Base-by-base conservation (phyloP, 2,329 filamentous ascomycete species). In the Zasmidium cellare region DNA sequence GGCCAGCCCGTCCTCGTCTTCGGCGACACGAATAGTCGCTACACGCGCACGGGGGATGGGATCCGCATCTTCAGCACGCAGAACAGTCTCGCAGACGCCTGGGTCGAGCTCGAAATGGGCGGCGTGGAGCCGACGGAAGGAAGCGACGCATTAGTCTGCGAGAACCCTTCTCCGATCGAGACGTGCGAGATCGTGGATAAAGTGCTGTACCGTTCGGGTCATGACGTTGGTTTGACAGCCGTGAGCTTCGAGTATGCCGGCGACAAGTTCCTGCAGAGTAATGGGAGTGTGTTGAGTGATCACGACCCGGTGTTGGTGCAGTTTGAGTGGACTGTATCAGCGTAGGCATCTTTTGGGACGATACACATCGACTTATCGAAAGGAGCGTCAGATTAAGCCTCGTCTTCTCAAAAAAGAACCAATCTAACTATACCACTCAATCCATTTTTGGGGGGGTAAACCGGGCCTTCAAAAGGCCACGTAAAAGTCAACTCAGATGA, bases 151-250 rank as follows among this genome's bases (percentile, higher is more conserved):
- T 23, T 44, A 9, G 31, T 44, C 20, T 89, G 87, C 72, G 71
- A 72, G 18, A 87, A 86, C 64, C 86, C 86, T 0, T 79, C 79
- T 7, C 7, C 28, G 0, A 78, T 72, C 47, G 77, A 78, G 65
- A 69, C 72, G 3, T 89, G 87, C 71, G 87, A 89, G 74, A 84
- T 81, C 3, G 84, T 89, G 38, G 86, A 89, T 73, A 89, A 89
- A 74, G 75, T 87, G 48, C 82, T 87, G 64, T 87, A 84, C 74
- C 80, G 85, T 41, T 77, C 78, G 25, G 55, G 57, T 14, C 25
- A 31, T n/a, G 63, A 80, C 3, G 63, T 85, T 3, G 68, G 66
- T 24, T 75, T 87, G 2, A 62, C 68, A 0, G 82, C 83, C 0
- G 80, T 75, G 0, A 69, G 69, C 20, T 87, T 82, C 69, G 75